phyloP scores from a whole-genome alignment of 768 basidiomycete species.

The Coprinopsis marcescibilis region DNA sequence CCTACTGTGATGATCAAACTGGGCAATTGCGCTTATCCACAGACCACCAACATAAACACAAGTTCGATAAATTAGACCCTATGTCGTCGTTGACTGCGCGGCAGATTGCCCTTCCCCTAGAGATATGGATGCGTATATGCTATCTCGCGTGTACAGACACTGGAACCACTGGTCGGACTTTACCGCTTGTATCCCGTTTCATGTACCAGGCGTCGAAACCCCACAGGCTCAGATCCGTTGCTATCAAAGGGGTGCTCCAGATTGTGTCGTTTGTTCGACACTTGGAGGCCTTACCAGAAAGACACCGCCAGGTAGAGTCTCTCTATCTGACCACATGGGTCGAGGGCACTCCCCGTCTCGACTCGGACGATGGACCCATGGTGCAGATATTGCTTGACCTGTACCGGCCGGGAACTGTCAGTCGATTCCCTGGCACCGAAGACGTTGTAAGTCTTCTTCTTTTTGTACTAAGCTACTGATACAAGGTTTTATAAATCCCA shows the following conservation, averaged over 20 bases:
- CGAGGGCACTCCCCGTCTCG: too few relatives aligned
- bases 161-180: conserved; percentile 13
- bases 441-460: background rate
- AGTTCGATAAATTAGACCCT: too few relatives aligned
- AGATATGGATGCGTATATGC: conserved; percentile 14
- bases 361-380: background rate
- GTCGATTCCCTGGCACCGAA: conserved; percentile 2
- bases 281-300: conserved; percentile 1
- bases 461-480: background rate
- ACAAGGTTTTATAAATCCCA: background rate
- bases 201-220: conserved; percentile 11
- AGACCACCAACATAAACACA: too few relatives aligned
- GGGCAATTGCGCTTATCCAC: too few relatives aligned
- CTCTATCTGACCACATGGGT: too few relatives aligned
- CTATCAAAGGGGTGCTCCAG: conserved; percentile 4
- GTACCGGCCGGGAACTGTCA: background rate
- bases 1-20: too few relatives aligned
- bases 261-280: conserved; percentile 8
- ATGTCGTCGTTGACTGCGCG: too few relatives aligned
- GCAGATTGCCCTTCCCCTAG: conserved; percentile 8
- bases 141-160: conserved; percentile 10
- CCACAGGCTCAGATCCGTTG: conserved; percentile 8
- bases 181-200: conserved; percentile 10
- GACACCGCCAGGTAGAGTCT: conserved; percentile 10
- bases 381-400: background rate